A percentile compares a stretch with the other conserved stretches of the same genome.
phyloP scores from a whole-genome alignment of 1,139 yeast genomes.

The Casaregolazyma lundiana region DNA sequence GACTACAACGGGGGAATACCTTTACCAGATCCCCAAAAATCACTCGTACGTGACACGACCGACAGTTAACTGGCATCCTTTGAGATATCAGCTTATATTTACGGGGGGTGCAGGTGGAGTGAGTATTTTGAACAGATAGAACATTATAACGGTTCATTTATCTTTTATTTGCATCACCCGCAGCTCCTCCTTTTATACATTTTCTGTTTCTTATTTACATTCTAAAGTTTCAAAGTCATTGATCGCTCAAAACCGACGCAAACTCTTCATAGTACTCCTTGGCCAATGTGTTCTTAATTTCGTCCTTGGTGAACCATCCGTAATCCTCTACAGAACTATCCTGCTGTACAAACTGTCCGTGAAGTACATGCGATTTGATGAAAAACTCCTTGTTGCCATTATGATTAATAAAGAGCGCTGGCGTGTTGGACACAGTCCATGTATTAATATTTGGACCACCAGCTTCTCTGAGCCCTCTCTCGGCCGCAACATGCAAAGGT shows the following conservation, averaged over 20 bases:
- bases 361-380: constrained; percentile 82
- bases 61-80: constrained; percentile 32
- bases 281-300: constrained; percentile 54
- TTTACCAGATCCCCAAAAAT: constrained; percentile 19
- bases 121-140: constrained; percentile 10
- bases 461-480: constrained; percentile 59
- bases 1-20: constrained; percentile 22
- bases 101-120: constrained; percentile 28
- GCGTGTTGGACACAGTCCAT: constrained; percentile 85
- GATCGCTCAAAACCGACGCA: constrained; percentile 12
- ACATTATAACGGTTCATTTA: neutral
- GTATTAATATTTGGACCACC: constrained; percentile 79
- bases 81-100: constrained; percentile 29
- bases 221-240: neutral
- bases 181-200: neutral
- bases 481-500: constrained; percentile 71
- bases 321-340: constrained; percentile 39
- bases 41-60: constrained; percentile 18
- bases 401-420: constrained; percentile 50
- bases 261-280: constrained; percentile 47
- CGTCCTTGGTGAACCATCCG: constrained; percentile 85
- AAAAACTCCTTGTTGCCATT: constrained; percentile 50
- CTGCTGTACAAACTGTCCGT: constrained; percentile 71
- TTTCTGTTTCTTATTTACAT: neutral
- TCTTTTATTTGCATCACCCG: neutral